phyloP scores from a whole-genome alignment of 306 rosid species.

The Sesbania bispinosa region DNA sequence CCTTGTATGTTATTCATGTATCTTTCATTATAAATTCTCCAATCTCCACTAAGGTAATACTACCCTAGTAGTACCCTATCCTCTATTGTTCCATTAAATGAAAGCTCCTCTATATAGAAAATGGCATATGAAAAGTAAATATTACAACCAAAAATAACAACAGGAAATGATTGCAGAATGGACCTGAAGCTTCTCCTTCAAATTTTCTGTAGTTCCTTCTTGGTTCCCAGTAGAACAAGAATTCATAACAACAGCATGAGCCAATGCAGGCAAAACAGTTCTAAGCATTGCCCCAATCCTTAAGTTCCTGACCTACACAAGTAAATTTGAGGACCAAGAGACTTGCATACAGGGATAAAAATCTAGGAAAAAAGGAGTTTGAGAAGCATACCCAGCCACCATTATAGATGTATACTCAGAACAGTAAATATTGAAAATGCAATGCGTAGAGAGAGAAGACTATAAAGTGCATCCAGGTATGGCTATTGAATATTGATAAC shows the following conservation, averaged over 20 bases:
- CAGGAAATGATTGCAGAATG: slow-evolving; percentile 18
- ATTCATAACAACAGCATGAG: slow-evolving; percentile 76
- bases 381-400: slow-evolving; percentile 6
- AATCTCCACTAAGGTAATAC: not conserved
- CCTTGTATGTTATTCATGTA: not conserved
- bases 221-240: slow-evolving; percentile 39
- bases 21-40: not conserved
- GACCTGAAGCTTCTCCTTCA: slow-evolving; percentile 86
- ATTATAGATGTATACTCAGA: not conserved
- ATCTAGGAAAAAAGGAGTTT: not conserved
- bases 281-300: slow-evolving; percentile 90
- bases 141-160: not conserved
- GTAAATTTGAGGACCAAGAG: slow-evolving; percentile 3
- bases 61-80: no score
- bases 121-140: not conserved
- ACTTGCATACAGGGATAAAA: not conserved
- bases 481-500: no score
- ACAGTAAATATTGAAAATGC: not conserved
- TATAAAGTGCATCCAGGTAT: not conserved
- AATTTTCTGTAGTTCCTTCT: slow-evolving; percentile 50
- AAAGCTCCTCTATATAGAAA: slow-evolving; percentile 4
- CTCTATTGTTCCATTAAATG: slow-evolving; percentile 6
- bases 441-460: not conserved
- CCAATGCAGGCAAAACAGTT: slow-evolving; percentile 85
- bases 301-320: slow-evolving; percentile 70